Base-by-base conservation (phyloP, 73 alveolate species). In the Uronychia binucleata region DNA sequence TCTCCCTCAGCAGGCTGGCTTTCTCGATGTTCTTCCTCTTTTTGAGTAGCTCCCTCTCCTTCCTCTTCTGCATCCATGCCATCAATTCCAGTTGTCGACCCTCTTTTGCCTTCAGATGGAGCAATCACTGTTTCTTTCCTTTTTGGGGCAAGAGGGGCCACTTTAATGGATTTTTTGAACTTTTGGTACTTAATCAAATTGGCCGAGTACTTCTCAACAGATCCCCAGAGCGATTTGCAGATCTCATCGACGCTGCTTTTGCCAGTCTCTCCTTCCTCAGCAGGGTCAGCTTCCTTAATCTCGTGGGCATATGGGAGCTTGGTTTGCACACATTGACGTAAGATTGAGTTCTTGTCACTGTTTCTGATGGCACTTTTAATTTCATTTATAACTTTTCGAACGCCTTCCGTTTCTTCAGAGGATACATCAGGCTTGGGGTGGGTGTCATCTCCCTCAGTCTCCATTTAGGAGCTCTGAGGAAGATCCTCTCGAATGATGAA, bases 71-170 rank as follows among this genome's bases (percentile, higher is more conserved):
- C 67, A 19, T 46, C 67, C 67, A 46, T 46, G 5, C n/a, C 67
- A 46, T 46, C 67, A 5, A 46, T 46, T 46, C 67, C 67, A 5
- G 19, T 46, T 46, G 67, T 46, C 19, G 67, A 46, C 19, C 67
- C 67, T 11, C 19, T 5, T 46, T 46, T 46, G n/a, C n/a, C n/a
- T 46, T 46, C 67, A 11, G 67, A 46, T 11, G 67, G 67, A 11
- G 67, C 5, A 11, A 46, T 46, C 5, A 46, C 67, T 30, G 57
- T 0, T 25, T 77, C 91, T 28, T 85, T 27, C 28, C 67, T 76
- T 34, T 85, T 84, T 0, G 91, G 91, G 80, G 81, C 81, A 1
- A 85, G 86, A 0, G 91, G 91, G 14, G 57, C 33, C 26, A 85
- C 28, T 33, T 77, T 83, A 5, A 85, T 78, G 57, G 74, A 26